Conservation (phyloP, 352 stramenopile species). For the Vaucheria bursata region DNA sequence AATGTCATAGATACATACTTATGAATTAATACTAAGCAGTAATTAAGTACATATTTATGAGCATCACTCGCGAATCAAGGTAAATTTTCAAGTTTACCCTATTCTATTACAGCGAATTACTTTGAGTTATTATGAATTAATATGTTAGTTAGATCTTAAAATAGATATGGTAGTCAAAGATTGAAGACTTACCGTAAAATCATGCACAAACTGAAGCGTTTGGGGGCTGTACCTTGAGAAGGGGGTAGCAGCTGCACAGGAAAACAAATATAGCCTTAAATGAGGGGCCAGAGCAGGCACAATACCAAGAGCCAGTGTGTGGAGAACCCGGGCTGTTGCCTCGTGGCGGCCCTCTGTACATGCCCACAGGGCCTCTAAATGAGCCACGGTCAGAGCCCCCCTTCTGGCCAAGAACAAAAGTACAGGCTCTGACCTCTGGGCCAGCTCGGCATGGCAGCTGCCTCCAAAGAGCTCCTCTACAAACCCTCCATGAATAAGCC, state of each 20-base stretch:
- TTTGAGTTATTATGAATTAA: too few species aligned
- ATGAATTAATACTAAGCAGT: too few species aligned
- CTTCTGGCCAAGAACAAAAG: conserved; percentile 29
- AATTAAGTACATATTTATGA: too few species aligned
- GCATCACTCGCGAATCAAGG: too few species aligned
- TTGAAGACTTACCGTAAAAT: neutral
- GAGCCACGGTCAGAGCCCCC: conserved; percentile 22
- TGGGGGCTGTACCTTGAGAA: conserved; percentile 31
- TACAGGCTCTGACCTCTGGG: conserved; percentile 23
- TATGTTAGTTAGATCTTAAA: too few species aligned
- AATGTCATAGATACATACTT: too few species aligned
- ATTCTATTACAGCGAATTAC: too few species aligned
- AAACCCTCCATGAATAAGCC: conserved; percentile 31
- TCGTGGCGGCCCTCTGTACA: conserved; percentile 35
- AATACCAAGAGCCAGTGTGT: conserved; percentile 17
- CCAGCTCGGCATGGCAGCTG: conserved; percentile 40
- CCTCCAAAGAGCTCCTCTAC: conserved; percentile 38
- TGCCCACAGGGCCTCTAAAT: conserved; percentile 35
- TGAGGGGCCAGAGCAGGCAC: conserved; percentile 24
- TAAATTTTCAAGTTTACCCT: too few species aligned
- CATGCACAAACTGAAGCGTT: conserved; percentile 25
- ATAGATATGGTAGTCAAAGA: too few species aligned
- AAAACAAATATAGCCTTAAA: conserved; percentile 33
- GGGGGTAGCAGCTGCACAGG: conserved; percentile 24
- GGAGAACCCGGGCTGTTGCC: conserved; percentile 31